A percentile compares a stretch with the other conserved stretches of the same genome.
Evolutionary conservation across 108 stramenopile species (phyloP).

Genomic region (Nitzschia inconspicua): DNA sequence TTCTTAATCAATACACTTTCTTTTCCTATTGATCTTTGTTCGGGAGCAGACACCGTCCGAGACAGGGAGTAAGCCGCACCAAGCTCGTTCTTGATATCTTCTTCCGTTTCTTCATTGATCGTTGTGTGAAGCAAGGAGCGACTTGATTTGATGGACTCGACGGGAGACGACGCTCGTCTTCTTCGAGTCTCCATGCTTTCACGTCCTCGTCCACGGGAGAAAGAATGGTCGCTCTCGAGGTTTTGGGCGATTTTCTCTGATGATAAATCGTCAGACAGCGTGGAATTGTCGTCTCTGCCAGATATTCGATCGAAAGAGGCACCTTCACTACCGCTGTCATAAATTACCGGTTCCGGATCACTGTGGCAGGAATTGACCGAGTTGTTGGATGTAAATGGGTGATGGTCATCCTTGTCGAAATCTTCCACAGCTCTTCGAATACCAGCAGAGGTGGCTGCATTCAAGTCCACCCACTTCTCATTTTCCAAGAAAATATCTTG

Average conservation of each 20-base stretch:
- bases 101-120: constrained; percentile 48
- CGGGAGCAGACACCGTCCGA: constrained; percentile 33
- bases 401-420: too few species aligned
- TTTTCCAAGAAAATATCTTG: neutral
- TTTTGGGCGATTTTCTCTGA: neutral
- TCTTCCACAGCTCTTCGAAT: too few species aligned
- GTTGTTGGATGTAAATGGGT: neutral
- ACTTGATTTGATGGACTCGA: constrained; percentile 29
- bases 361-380: constrained; percentile 9
- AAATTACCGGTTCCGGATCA: constrained; percentile 18
- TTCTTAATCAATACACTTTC: too few species aligned
- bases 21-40: too few species aligned
- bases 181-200: neutral
- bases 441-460: too few species aligned
- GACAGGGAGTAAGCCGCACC: constrained; percentile 15
- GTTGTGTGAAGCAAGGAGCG: constrained; percentile 30
- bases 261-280: constrained; percentile 5
- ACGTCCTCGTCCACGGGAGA: constrained; percentile 1
- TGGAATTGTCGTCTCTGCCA: constrained; percentile 25
- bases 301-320: neutral
- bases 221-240: neutral
- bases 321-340: constrained; percentile 3
- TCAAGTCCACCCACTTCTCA: too few species aligned
- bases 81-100: constrained; percentile 29
- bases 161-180: constrained; percentile 15